Evolutionary conservation across 2,329 filamentous ascomycete species (phyloP), one percentile per base, ranked within the genome.

Genomic region (Fusarium austroafricanum): DNA sequence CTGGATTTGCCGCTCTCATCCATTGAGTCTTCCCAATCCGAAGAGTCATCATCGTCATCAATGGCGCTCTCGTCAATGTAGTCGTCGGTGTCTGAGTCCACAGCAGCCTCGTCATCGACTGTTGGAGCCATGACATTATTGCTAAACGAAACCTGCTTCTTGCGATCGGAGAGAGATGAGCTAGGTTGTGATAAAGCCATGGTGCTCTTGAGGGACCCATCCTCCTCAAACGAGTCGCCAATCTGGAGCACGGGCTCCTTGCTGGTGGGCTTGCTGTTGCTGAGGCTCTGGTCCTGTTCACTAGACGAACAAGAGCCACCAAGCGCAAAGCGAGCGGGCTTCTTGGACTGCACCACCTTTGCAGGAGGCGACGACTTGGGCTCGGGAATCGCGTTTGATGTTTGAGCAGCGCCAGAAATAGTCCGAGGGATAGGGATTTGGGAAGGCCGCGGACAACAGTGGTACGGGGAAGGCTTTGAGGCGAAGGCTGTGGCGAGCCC

Each of bases 41-140:
- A 87, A 58, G 78, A 84, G 61, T 87, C 84, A 17, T 89, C 88
- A 52, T 92, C 89, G 51, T 91, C 89, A 51, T 91, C 89, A 56
- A 96, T 94, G 53, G 92, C 93, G 75, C 92, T 95, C 82, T 96
- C 92, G 38, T 92, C 92, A 33, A 93, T 85, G 61, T 92, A 90
- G 68, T 90, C 90, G 2, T 90, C 90, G 1, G 84, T 85, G 52
- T 90, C 86, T 6, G 85, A 86, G 62, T 89, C 87, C 56, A 82
- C 79, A 38, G 83, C 81, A 21, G 81, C 81, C 67, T 85, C 77
- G 49, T 85, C 81, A 46, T 87, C 86, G 56, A 91, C 90, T 11
- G 88, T 90, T 59, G 88, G 86, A 17, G 89, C 90, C 38, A 86
- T 85, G 45, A 94, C 86, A 67, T 94, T 88, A 72, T 92, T 90